Conservation (phyloP, 1,284 basidiomycete genomes). For the Moesziomyces globuligerus region DNA sequence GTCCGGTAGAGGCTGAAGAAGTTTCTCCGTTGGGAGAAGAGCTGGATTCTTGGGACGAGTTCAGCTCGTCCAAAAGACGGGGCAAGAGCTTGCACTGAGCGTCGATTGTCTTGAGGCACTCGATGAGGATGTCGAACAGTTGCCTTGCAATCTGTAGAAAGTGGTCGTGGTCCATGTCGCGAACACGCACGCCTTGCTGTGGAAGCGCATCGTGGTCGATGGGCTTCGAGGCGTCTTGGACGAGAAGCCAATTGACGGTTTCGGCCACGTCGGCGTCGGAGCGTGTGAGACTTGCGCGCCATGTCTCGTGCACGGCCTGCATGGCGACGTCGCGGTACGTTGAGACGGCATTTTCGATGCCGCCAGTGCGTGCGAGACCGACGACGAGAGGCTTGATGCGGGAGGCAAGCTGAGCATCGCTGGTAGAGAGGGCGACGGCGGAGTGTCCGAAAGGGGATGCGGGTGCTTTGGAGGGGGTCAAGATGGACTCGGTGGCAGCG, state of each 20-base stretch:
- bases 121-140: constrained; percentile 77
- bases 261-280: constrained; percentile 28
- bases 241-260: constrained; percentile 59
- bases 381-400: constrained; percentile 77
- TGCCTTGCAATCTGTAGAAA: constrained; percentile 76
- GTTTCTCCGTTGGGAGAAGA: not conserved
- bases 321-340: constrained; percentile 83
- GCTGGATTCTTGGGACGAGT: not conserved
- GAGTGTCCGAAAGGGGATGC: constrained; percentile 25
- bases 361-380: constrained; percentile 79
- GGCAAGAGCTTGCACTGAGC: constrained; percentile 75
- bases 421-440: constrained; percentile 6
- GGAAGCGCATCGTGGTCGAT: constrained; percentile 33
- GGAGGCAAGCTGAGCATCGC: constrained; percentile 70
- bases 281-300: constrained; percentile 18
- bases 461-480: constrained; percentile 21
- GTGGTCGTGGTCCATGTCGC: constrained; percentile 76
- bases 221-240: constrained; percentile 25
- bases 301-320: constrained; percentile 74
- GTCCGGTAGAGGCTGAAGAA: not conserved
- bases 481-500: constrained; percentile 4
- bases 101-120: constrained; percentile 78
- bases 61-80: constrained; percentile 72
- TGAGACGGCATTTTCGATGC: constrained; percentile 76
- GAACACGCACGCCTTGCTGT: constrained; percentile 68